These are phyloP conservation scores for Rhynchosporium secalis DNA, from an alignment of 2,329 filamentous ascomycete genomes.

Conservation along the genomic window DNA sequence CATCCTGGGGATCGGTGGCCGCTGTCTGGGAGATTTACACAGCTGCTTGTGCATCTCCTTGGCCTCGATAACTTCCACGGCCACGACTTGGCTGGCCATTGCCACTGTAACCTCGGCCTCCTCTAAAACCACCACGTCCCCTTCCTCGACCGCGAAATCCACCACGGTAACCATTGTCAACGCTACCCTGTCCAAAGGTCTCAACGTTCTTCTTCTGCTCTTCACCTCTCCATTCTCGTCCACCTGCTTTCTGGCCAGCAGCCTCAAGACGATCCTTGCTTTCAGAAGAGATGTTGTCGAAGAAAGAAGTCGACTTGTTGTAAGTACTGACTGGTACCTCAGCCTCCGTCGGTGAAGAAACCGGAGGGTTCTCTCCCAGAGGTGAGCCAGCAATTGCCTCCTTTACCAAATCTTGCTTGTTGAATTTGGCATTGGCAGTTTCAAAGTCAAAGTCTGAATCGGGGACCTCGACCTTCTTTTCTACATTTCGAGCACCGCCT, in stretches of 20 bases:
- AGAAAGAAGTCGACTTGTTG: conserved; percentile 89
- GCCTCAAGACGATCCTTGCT: conserved; percentile 83
- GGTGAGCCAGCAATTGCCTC: conserved; percentile 84
- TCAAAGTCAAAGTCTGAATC: conserved; percentile 92
- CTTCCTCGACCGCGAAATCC: conserved; percentile 75
- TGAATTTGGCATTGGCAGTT: conserved; percentile 82
- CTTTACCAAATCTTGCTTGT: conserved; percentile 80
- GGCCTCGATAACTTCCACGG: conserved; percentile 36
- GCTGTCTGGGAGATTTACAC: conserved; percentile 28
- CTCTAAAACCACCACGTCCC: conserved; percentile 45
- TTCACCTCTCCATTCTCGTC: conserved; percentile 85
- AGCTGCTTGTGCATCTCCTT: conserved; percentile 31
- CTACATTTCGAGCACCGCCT: conserved; percentile 41
- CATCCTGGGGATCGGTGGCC: conserved; percentile 20
- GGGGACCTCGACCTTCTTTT: conserved; percentile 81
- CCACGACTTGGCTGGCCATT: conserved; percentile 29
- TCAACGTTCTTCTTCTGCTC: conserved; percentile 96
- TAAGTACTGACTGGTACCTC: conserved; percentile 61
- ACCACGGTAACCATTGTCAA: conserved; percentile 75
- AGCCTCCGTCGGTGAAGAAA: conserved; percentile 44
- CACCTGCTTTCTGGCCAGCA: conserved; percentile 65
- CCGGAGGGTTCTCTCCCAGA: conserved; percentile 50
- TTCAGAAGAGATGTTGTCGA: conserved; percentile 97
- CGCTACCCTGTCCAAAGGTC: conserved; percentile 94
- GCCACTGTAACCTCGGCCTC: conserved; percentile 26